These are phyloP conservation scores for Pseudopyricularia cyperi DNA, from an alignment of 2,329 filamentous ascomycete species.

Conservation along the genomic window DNA sequence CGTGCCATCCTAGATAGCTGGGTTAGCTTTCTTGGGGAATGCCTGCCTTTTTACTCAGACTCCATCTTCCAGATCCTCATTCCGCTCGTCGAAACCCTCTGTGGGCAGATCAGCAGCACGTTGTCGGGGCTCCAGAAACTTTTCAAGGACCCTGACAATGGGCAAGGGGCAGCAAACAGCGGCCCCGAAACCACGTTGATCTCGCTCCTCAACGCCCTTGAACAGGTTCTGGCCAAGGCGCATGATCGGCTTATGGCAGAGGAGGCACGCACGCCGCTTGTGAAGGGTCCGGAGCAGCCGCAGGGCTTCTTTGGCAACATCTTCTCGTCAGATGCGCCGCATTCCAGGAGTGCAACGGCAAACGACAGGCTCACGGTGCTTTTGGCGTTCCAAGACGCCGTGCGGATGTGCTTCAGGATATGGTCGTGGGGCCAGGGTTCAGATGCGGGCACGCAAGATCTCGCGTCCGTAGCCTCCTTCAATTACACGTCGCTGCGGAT, in stretches of 20 bases:
- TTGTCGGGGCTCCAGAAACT: slow-evolving; percentile 59
- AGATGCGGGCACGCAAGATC: slow-evolving; percentile 47
- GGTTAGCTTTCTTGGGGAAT: slow-evolving; percentile 74
- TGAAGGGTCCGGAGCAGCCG: slow-evolving; percentile 69
- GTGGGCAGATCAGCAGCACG: slow-evolving; percentile 58
- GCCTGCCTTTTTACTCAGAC: slow-evolving; percentile 70
- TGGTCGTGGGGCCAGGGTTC: slow-evolving; percentile 77
- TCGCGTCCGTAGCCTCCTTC: slow-evolving; percentile 65
- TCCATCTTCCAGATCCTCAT: slow-evolving; percentile 84
- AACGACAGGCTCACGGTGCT: slow-evolving; percentile 89
- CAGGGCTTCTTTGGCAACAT: slow-evolving; percentile 90
- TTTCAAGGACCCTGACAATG: slow-evolving; percentile 30
- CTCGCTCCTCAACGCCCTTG: slow-evolving; percentile 81
- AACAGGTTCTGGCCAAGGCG: slow-evolving; percentile 76
- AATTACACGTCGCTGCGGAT: slow-evolving; percentile 82
- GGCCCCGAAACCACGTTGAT: slow-evolving; percentile 63
- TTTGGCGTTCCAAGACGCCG: slow-evolving; percentile 92
- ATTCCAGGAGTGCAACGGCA: slow-evolving; percentile 71
- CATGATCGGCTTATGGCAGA: slow-evolving; percentile 73
- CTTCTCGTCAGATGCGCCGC: slow-evolving; percentile 65
- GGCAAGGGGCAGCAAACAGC: slow-evolving; percentile 2
- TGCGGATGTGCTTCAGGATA: slow-evolving; percentile 81
- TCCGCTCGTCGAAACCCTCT: slow-evolving; percentile 82
- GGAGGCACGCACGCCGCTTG: slow-evolving; percentile 53
- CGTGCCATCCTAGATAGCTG: slow-evolving; percentile 78